Evolutionary conservation across 2,329 filamentous ascomycete genomes (phyloP), one percentile per base, ranked within the genome.

Genomic region (Fusarium buharicum): DNA sequence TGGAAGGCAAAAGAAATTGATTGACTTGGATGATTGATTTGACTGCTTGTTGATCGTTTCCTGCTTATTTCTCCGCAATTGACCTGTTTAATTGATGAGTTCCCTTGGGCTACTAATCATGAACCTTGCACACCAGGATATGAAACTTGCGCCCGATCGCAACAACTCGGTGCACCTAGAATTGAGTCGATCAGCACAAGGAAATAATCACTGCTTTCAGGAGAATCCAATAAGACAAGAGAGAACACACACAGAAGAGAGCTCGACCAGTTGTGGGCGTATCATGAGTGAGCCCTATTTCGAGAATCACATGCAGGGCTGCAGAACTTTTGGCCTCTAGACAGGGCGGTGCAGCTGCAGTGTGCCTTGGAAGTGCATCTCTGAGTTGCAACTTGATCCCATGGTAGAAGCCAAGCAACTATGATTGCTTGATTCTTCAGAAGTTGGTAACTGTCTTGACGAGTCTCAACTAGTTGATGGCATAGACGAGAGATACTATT

Each of bases 271-370:
- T 60, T 39, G 55, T 20, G 22, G 49, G 48, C 41, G 40, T 41
- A 59, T 59, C 56, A 59, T 59, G 56, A 59, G 56, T 59, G 55
- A 52, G 55, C 34, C 34, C 20, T 33, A 38, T 60, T 60, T 55
- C 56, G 48, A 59, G 41, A 60, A 55, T 60, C 59, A 59, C 41
- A 34, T 54, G 55, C 56, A 59, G 39, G 50, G 31, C 33, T 55
- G 40, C 55, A 38, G 36, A 34, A 37, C 36, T 27, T 47, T 48
- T 59, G 55, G 55, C 56, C 18, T 37, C 28, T 45, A 31, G 27
- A 31, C 40, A 37, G 56, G 41, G 55, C 36, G 49, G 55, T 55
- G 56, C 55, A 59, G 48, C 55, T 60, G 48, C 56, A 47, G 31
- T 43, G 46, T 37, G 43, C 49, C 56, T 53, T 59, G 41, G 48